Percentiles rank a stretch among this genome's conserved stretches.
Conservation (phyloP, 73 alveolate genomes). For the Diophrys sp. region DNA sequence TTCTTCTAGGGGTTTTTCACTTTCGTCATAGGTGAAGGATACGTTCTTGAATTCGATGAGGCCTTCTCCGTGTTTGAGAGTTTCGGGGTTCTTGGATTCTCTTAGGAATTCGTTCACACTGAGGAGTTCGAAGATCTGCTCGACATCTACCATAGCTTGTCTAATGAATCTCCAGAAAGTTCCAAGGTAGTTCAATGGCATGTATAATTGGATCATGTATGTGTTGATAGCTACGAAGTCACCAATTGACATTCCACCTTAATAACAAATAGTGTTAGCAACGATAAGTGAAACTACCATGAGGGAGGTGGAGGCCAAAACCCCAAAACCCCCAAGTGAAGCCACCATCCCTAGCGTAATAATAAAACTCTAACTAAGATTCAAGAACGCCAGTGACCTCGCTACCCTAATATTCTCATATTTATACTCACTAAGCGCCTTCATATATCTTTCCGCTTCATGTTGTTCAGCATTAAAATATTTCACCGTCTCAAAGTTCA, state of each 20-base stretch:
- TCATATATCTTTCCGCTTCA: slow-evolving; percentile 48
- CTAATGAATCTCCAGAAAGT: slow-evolving; percentile 49
- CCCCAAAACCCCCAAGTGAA: too few species aligned
- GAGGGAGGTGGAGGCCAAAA: too few species aligned
- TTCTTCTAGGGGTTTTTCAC: slow-evolving; percentile 28
- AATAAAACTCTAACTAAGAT: slow-evolving; percentile 24
- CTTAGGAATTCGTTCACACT: slow-evolving; percentile 26
- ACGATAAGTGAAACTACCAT: slow-evolving; percentile 20
- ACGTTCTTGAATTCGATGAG: slow-evolving; percentile 49
- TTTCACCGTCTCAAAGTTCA: slow-evolving; percentile 70
- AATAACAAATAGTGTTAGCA: slow-evolving; percentile 14
- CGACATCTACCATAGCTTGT: slow-evolving; percentile 59
- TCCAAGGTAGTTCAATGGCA: slow-evolving; percentile 56
- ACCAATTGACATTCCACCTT: slow-evolving; percentile 37
- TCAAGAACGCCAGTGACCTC: slow-evolving; percentile 31
- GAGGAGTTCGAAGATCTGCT: slow-evolving; percentile 50
- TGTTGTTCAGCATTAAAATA: slow-evolving; percentile 61
- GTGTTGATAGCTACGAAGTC: slow-evolving; percentile 62
- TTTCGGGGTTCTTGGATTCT: slow-evolving; percentile 33
- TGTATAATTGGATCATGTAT: slow-evolving; percentile 46
- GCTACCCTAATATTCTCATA: slow-evolving; percentile 40
- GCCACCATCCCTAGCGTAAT: slow-evolving; percentile 39
- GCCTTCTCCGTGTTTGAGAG: slow-evolving; percentile 10
- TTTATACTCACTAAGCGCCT: slow-evolving; percentile 38
- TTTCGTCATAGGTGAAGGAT: slow-evolving; percentile 32